A percentile compares a stretch with the other conserved stretches of the same genome.
phyloP scores from a whole-genome alignment of 169 alveolate species.

The Babesia gibsoni region DNA sequence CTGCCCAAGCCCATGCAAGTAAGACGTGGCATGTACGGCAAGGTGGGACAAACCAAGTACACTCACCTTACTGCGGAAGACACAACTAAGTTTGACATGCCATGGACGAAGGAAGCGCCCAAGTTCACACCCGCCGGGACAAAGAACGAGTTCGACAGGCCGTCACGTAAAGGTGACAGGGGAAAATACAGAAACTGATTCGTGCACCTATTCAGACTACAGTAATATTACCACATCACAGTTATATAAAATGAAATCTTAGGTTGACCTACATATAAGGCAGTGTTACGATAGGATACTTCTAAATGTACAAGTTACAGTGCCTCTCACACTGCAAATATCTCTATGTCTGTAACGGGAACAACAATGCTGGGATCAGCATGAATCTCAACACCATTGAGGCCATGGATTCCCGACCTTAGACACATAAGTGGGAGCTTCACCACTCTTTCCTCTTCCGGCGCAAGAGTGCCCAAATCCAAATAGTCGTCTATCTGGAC shows the following conservation, averaged over 20 bases:
- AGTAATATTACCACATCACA: no score
- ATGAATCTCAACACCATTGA: slow-evolving; percentile 5
- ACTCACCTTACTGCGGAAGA: slow-evolving; percentile 93
- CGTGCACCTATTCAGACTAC: no score
- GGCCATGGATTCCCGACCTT: not conserved
- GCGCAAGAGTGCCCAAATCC: not conserved
- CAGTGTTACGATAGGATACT: no score
- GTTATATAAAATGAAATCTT: no score
- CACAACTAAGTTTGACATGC: slow-evolving; percentile 84
- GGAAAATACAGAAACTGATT: no score
- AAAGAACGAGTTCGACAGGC: slow-evolving; percentile 43
- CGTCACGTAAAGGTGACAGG: slow-evolving; percentile 30
- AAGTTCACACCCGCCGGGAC: slow-evolving; percentile 63
- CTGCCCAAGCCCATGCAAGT: slow-evolving; percentile 80
- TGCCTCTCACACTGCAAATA: not conserved
- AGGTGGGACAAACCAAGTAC: slow-evolving; percentile 90
- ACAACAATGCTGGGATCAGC: not conserved
- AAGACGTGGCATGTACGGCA: slow-evolving; percentile 87
- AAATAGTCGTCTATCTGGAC: slow-evolving; percentile 1
- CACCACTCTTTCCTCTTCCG: slow-evolving; percentile 2
- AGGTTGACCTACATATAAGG: no score
- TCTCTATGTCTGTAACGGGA: slow-evolving; percentile 14
- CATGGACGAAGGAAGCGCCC: slow-evolving; percentile 57
- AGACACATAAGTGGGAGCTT: slow-evolving; percentile 28
- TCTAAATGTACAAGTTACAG: no score